A percentile compares a stretch with the other conserved stretches of the same genome.
These are phyloP conservation scores for Ophiobolus disseminans DNA, from an alignment of 2,329 filamentous ascomycete species.

Conservation along the genomic window DNA sequence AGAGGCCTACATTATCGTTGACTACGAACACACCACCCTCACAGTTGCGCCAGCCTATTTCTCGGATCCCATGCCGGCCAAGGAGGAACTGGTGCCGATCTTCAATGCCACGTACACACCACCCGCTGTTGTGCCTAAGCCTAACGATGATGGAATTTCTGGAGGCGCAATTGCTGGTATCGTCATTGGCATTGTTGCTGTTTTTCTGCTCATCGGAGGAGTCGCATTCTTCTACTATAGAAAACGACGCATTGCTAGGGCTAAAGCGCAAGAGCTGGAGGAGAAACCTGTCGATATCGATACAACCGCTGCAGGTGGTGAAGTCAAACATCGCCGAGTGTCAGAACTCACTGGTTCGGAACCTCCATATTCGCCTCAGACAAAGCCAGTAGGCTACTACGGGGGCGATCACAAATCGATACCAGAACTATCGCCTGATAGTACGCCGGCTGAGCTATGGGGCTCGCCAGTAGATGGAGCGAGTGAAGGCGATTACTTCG, in stretches of 20 bases:
- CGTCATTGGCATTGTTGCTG: constrained; percentile 41
- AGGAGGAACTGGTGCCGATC: constrained; percentile 30
- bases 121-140: neutral
- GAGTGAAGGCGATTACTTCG: constrained; percentile 39
- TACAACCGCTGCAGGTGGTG: constrained; percentile 31
- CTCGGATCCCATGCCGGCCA: constrained; percentile 29
- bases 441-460: constrained; percentile 44
- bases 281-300: constrained; percentile 35
- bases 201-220: constrained; percentile 31
- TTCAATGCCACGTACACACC: constrained; percentile 26
- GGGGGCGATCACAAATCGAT: constrained; percentile 35
- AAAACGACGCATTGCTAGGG: constrained; percentile 22
- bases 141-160: constrained; percentile 22
- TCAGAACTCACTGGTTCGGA: constrained; percentile 47
- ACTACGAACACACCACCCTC: constrained; percentile 47
- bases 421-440: constrained; percentile 42
- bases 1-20: constrained; percentile 47
- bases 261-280: constrained; percentile 10
- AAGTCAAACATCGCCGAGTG: constrained; percentile 41
- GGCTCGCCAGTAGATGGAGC: constrained; percentile 33
- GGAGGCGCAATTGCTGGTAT: constrained; percentile 43
- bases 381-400: constrained; percentile 36
- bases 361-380: constrained; percentile 31
- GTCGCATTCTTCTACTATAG: constrained; percentile 38
- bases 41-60: constrained; percentile 37